A percentile compares a stretch with the other conserved stretches of the same genome.
phyloP scores from a whole-genome alignment of 306 rosid species.

The Gleditsia sinensis region DNA sequence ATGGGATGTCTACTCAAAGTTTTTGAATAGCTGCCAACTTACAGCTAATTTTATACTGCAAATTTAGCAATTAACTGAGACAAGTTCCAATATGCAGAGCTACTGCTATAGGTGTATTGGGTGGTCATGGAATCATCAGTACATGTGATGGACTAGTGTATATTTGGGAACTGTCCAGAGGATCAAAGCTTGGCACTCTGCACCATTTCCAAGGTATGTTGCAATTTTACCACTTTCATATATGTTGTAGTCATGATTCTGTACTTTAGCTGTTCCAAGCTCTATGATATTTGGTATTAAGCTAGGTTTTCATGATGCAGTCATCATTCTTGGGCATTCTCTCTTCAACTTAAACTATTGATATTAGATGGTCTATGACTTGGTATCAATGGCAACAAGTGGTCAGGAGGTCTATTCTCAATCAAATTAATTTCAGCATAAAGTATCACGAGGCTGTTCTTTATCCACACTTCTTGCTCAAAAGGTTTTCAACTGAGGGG shows the following conservation, averaged over 20 bases:
- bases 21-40: background rate
- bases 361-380: background rate
- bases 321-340: background rate
- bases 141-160: slow-evolving; percentile 67
- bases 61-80: background rate
- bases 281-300: background rate
- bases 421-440: background rate
- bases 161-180: slow-evolving; percentile 74
- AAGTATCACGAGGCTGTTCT: background rate
- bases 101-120: slow-evolving; percentile 61
- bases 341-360: background rate
- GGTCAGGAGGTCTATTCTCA: no score
- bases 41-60: background rate
- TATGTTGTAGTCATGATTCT: background rate
- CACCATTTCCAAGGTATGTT: slow-evolving; percentile 72
- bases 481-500: background rate
- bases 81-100: slow-evolving; percentile 51
- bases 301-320: background rate
- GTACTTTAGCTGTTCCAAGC: background rate
- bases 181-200: slow-evolving; percentile 61
- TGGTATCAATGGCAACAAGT: no score
- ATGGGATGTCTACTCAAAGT: slow-evolving; percentile 13
- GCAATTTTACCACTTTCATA: slow-evolving; percentile 26
- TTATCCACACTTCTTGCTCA: background rate
- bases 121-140: slow-evolving; percentile 68